Evolutionary conservation across 495 filamentous ascomycete genomes (phyloP).

Genomic region (Aspergillus bridgeri): DNA sequence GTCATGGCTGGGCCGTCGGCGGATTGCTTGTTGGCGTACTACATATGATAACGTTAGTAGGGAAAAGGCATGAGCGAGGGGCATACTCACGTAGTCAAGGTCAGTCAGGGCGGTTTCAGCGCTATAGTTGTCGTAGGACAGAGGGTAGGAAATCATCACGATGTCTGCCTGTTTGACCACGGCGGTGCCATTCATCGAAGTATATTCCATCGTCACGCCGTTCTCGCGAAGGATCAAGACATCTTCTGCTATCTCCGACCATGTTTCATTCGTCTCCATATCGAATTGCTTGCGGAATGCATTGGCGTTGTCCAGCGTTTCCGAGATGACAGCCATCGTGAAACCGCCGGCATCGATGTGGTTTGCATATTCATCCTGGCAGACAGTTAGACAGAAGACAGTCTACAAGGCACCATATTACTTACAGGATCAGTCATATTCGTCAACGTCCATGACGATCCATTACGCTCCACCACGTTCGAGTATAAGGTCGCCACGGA

Average conservation of each 20-base stretch:
- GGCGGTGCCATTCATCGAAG: conserved; percentile 59
- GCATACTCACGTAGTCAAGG: conserved; percentile 51
- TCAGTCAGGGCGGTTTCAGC: conserved; percentile 47
- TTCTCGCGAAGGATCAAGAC: conserved; percentile 52
- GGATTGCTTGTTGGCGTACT: conserved; percentile 63
- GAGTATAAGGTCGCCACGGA: conserved; percentile 55
- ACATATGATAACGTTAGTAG: background rate
- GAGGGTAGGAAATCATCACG: conserved; percentile 56
- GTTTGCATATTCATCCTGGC: conserved; percentile 70
- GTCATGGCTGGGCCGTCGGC: conserved; percentile 64
- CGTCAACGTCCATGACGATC: conserved; percentile 46
- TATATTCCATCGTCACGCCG: conserved; percentile 70
- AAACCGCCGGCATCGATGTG: conserved; percentile 67
- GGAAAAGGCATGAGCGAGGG: background rate
- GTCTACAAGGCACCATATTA: background rate
- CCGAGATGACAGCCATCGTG: conserved; percentile 64
- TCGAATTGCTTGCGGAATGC: conserved; percentile 55
- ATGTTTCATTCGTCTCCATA: conserved; percentile 47
- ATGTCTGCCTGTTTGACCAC: conserved; percentile 66
- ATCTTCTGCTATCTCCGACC: conserved; percentile 50
- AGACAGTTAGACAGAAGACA: background rate
- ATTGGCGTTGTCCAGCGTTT: conserved; percentile 55
- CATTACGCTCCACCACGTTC: conserved; percentile 53
- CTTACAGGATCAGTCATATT: conserved; percentile 75
- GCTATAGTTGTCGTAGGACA: conserved; percentile 57